Base-by-base conservation (phyloP, 116 monocot genomes). In the Papilionanthe hybrid region DNA sequence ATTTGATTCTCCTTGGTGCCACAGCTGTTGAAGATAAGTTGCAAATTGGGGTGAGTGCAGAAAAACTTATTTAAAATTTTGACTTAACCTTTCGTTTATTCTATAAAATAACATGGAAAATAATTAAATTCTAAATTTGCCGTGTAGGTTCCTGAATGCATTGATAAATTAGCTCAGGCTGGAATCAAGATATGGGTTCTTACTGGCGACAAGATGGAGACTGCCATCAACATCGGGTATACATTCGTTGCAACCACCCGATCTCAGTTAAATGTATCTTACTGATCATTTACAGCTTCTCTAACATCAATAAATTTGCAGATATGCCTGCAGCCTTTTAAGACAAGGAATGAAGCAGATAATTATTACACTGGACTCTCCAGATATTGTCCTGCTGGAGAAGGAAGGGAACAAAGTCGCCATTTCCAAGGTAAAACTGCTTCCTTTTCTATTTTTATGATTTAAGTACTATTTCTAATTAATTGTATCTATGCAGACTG, bases 151-250 rank as follows among this genome's bases (percentile, higher is more conserved):
- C 87, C 93, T 71, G 96, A 96, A 78, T 96, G 96, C 79, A 96
- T 96, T n/a, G 86, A 93, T 79, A 96, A 93, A 65, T 87, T 96
- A 71, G 93, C 90, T 48, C 90, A 92, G 86, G 93, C 96, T 72
- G 96, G 96, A 79, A 93, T 96, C 74, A 93, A 88, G 77, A 80
- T 96, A 60, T 96, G 96, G 96, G 93, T 96, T 53, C 80, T 96
- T 55, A 96, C 96, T 44, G 96, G 96, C 28, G 96, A 96, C 80
- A 96, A 96, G 82, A 85, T 96, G 93, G 96, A 96, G 82, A 96
- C 96, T 66, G 96, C 96, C 56, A 82, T 96, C 80, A 92, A 92
- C 83, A 92, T 92, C 75, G 92, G 92, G 92, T 92, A 85, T 71
- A 41, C 27, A 42, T 53, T 50, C 55, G 57, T 66, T 53, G 79